Evolutionary conservation across 2,329 filamentous ascomycete genomes (phyloP).

Genomic region (Fusarium lyarnte): DNA sequence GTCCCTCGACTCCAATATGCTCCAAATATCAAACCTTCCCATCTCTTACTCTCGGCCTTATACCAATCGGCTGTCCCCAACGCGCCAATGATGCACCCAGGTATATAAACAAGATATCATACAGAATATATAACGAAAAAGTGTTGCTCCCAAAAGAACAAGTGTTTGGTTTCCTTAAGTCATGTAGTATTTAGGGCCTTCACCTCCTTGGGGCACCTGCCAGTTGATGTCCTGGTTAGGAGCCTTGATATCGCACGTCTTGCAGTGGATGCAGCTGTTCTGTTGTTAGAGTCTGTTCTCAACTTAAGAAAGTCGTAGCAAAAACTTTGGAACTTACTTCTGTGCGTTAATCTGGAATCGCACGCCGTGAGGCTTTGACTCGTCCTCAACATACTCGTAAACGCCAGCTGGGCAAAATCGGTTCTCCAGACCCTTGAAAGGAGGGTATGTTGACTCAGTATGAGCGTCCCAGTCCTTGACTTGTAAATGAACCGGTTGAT

Average conservation of each 20-base stretch:
- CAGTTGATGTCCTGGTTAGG: slow-evolving; percentile 97
- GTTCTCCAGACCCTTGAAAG: slow-evolving; percentile 93
- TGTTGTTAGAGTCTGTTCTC: slow-evolving; percentile 14
- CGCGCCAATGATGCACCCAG: slow-evolving; percentile 37
- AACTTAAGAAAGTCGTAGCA: not conserved
- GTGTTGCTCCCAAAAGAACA: not conserved
- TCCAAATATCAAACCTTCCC: slow-evolving; percentile 18
- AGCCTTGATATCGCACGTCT: slow-evolving; percentile 99
- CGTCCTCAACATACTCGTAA: slow-evolving; percentile 97
- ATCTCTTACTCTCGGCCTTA: slow-evolving; percentile 14
- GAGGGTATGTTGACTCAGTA: slow-evolving; percentile 81
- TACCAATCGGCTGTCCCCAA: slow-evolving; percentile 14
- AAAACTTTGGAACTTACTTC: slow-evolving; percentile 76
- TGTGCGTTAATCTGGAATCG: slow-evolving; percentile 98
- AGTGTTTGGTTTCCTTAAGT: slow-evolving; percentile 52
- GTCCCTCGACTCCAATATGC: slow-evolving; percentile 34
- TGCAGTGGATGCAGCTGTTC: slow-evolving; percentile 94
- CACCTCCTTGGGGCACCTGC: slow-evolving; percentile 93
- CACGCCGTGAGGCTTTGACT: slow-evolving; percentile 85
- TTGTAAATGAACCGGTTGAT: slow-evolving; percentile 95
- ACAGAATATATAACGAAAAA: slow-evolving; percentile 31
- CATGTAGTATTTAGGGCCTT: slow-evolving; percentile 77
- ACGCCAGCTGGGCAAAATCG: slow-evolving; percentile 97
- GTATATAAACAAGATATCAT: slow-evolving; percentile 43
- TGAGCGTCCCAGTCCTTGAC: slow-evolving; percentile 96